These are phyloP conservation scores for Plasmodium billcollinsi DNA, from an alignment of 169 alveolate genomes.

Conservation along the genomic window DNA sequence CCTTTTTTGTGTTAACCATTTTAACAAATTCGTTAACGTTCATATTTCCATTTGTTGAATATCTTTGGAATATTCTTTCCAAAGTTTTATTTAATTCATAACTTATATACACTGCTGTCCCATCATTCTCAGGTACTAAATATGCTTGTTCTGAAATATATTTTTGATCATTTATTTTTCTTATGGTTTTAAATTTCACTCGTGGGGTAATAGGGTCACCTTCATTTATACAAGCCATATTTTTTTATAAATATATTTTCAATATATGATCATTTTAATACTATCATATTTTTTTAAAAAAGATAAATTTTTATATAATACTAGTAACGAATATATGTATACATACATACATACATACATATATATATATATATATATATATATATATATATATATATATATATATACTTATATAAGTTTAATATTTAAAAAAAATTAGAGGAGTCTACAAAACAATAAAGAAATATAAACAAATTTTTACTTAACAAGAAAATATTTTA, in stretches of 20 bases:
- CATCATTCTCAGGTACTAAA: constrained; percentile 66
- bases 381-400: no score
- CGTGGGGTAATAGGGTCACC: constrained; percentile 34
- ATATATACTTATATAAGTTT: no score
- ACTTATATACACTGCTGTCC: constrained; percentile 58
- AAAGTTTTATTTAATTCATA: constrained; percentile 61
- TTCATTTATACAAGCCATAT: constrained; percentile 66
- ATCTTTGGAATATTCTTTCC: constrained; percentile 38
- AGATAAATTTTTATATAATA: no score
- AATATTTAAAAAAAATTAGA: no score
- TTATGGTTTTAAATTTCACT: constrained; percentile 52
- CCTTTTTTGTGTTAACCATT: constrained; percentile 14
- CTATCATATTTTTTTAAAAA: background rate
- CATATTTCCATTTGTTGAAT: constrained; percentile 64
- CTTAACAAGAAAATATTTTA: no score
- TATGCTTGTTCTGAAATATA: constrained; percentile 65
- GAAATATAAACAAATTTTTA: no score
- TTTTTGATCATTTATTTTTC: constrained; percentile 36
- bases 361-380: no score
- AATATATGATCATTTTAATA: background rate
- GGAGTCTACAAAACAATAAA: no score
- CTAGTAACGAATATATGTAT: no score
- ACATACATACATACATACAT: no score
- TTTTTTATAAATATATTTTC: background rate
- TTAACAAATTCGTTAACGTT: constrained; percentile 50